Percentiles rank a stretch among this genome's conserved stretches.
Conservation (phyloP, 306 rosid genomes). For the Fragaria nilgerrensis region DNA sequence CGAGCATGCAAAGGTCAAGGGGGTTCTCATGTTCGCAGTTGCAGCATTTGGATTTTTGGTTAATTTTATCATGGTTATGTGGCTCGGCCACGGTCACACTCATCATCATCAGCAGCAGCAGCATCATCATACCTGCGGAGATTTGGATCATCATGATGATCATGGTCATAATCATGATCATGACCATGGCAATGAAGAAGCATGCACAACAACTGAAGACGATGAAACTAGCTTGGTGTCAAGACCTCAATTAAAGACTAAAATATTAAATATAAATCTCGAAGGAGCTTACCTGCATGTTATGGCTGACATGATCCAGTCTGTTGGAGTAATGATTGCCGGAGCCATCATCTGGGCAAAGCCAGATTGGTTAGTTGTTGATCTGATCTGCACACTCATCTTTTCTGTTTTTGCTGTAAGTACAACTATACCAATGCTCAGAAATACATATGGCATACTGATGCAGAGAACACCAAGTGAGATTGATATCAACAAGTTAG, state of each 20-base stretch:
- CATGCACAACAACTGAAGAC: slow-evolving; percentile 32
- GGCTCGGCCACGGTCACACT: slow-evolving; percentile 68
- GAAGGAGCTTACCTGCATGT: slow-evolving; percentile 97
- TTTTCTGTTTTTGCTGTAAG: slow-evolving; percentile 68
- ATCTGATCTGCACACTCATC: slow-evolving; percentile 68
- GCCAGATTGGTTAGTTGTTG: slow-evolving; percentile 74
- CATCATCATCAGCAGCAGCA: background rate
- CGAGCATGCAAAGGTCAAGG: slow-evolving; percentile 47
- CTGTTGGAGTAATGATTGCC: slow-evolving; percentile 89
- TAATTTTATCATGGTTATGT: slow-evolving; percentile 70
- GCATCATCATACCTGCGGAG: slow-evolving; percentile 14
- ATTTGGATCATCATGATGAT: slow-evolving; percentile 8
- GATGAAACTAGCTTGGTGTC: slow-evolving; percentile 48
- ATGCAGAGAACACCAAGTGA: slow-evolving; percentile 71
- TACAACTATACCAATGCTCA: slow-evolving; percentile 69
- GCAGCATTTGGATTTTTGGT: slow-evolving; percentile 79
- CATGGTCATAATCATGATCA: slow-evolving; percentile 16
- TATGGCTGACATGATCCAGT: slow-evolving; percentile 84
- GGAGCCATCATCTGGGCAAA: slow-evolving; percentile 76
- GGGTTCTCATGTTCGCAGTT: slow-evolving; percentile 75
- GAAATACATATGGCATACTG: slow-evolving; percentile 56
- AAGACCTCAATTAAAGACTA: slow-evolving; percentile 27
- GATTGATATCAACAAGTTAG: slow-evolving; percentile 50
- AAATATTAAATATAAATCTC: slow-evolving; percentile 57
- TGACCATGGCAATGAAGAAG: slow-evolving; percentile 41